phyloP scores from a whole-genome alignment of 768 basidiomycete genomes.

The Xerocomus potaroensis region DNA sequence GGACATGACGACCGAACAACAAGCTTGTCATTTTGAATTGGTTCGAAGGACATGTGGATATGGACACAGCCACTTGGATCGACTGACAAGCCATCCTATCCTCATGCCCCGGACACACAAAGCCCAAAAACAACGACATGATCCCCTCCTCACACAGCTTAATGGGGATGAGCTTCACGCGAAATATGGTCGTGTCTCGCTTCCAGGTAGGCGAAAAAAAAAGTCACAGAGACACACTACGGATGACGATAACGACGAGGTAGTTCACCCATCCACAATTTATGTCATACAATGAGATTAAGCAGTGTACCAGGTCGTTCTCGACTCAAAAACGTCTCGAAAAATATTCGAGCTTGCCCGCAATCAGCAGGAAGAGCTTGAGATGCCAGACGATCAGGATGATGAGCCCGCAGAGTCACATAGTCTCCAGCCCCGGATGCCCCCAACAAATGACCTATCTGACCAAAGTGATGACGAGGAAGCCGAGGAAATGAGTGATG shows the following conservation, averaged over 20 bases:
- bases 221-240: constrained; percentile 46
- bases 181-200: constrained; percentile 74
- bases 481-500: constrained; percentile 16
- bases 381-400: constrained; percentile 54
- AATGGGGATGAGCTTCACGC: constrained; percentile 69
- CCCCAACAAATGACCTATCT: constrained; percentile 46
- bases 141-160: constrained; percentile 83
- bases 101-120: constrained; percentile 64
- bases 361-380: constrained; percentile 89
- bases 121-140: constrained; percentile 65
- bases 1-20: constrained; percentile 16
- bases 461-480: constrained; percentile 49
- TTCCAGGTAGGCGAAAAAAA: constrained; percentile 69
- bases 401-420: constrained; percentile 28
- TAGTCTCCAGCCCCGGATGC: constrained; percentile 23
- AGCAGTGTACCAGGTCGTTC: constrained; percentile 44
- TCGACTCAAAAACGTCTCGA: constrained; percentile 79
- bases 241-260: constrained; percentile 60
- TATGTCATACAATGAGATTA: not conserved
- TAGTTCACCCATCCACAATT: constrained; percentile 25
- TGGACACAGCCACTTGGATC: not conserved
- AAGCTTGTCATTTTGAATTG: no score
- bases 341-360: constrained; percentile 90
- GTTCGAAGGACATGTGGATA: not conserved
- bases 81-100: no score